Percentiles rank a stretch among this genome's conserved stretches.
phyloP scores from a whole-genome alignment of 2,329 filamentous ascomycete species.

The Phaeosphaeriaceae sp. region DNA sequence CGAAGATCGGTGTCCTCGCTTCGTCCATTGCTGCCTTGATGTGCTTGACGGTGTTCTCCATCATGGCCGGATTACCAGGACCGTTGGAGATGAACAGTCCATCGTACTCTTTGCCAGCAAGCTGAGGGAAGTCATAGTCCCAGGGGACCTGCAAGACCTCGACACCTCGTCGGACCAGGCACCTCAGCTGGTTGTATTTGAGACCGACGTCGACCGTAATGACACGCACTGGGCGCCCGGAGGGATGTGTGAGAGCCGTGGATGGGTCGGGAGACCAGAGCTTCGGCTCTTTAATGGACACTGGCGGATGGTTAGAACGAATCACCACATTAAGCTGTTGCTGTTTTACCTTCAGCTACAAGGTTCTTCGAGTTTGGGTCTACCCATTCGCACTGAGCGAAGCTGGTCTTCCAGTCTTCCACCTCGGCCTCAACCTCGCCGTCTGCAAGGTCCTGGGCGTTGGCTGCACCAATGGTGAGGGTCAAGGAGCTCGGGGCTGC shows the following conservation, averaged over 20 bases:
- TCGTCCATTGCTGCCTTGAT: slow-evolving; percentile 78
- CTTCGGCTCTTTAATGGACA: slow-evolving; percentile 86
- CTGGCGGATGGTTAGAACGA: slow-evolving; percentile 58
- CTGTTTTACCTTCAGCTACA: slow-evolving; percentile 82
- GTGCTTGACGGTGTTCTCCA: slow-evolving; percentile 80
- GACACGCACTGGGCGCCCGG: slow-evolving; percentile 84
- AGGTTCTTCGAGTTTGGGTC: slow-evolving; percentile 94
- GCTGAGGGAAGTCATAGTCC: slow-evolving; percentile 86
- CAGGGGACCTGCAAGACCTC: slow-evolving; percentile 95
- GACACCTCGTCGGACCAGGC: slow-evolving; percentile 87
- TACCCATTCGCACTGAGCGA: slow-evolving; percentile 84
- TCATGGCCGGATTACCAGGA: slow-evolving; percentile 89
- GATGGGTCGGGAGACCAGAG: slow-evolving; percentile 79
- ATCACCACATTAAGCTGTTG: slow-evolving; percentile 10
- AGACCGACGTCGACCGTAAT: slow-evolving; percentile 95
- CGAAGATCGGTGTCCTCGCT: slow-evolving; percentile 86
- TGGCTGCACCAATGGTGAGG: slow-evolving; percentile 50
- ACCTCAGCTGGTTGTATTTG: slow-evolving; percentile 97
- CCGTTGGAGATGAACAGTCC: slow-evolving; percentile 98
- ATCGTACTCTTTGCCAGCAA: slow-evolving; percentile 85
- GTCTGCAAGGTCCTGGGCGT: slow-evolving; percentile 42
- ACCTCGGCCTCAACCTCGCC: slow-evolving; percentile 21
- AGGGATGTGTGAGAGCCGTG: slow-evolving; percentile 81
- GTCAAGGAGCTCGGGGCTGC: slow-evolving; percentile 29
- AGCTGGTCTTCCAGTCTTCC: slow-evolving; percentile 61